Base-by-base conservation (phyloP, 768 basidiomycete species). In the Lactarius pseudohatsudake region DNA sequence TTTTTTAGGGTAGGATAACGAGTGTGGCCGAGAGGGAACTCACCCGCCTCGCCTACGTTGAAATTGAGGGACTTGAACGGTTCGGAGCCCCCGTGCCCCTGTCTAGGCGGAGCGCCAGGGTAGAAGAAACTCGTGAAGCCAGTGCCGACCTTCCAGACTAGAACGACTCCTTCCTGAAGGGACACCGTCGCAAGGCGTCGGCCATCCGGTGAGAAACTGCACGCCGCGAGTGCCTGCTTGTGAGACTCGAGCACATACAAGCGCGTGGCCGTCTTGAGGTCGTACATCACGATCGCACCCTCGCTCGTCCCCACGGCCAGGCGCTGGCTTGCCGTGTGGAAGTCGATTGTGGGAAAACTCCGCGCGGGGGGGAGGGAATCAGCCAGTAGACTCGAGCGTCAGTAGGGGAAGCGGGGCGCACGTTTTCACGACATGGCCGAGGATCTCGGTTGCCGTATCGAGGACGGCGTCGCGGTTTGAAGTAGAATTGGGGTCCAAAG, bases 61-160 rank as follows among this genome's bases (percentile, higher is more conserved):
- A 97, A 97, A 45, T 84, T 84, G 59, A 96, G 81, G 3, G 87
- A 89, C 77, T 96, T 98, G 81, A 85, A 98, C 0, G 97, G 94
- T 57, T 90, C 84, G 0, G 89, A 89, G 18, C 93, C 91, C 30
- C 84, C 80, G 71, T 87, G 84, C 0, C 95, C 94, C 76, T 98
- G 95, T 36, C 94, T 80, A 6, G 97, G 96, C 2, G 94, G 96
- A 8, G 90, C 90, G 2, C 96, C 96, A 1, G 92, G 88, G 74
- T 88, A 88, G 74, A 98, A 95, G 75, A 98, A 87, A 69, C 94
- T 95, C 28, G 88, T 81, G 69, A 99, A 85, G 72, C 92, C 93
- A 10, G 87, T 82, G 0, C 97, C 96, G 6, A 98, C 95, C 73
- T 98, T 98, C 97, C 97, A 99, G 16, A 96, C 92, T 15, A 94